phyloP scores from a whole-genome alignment of 768 basidiomycete species.

The Suillus subaureus region DNA sequence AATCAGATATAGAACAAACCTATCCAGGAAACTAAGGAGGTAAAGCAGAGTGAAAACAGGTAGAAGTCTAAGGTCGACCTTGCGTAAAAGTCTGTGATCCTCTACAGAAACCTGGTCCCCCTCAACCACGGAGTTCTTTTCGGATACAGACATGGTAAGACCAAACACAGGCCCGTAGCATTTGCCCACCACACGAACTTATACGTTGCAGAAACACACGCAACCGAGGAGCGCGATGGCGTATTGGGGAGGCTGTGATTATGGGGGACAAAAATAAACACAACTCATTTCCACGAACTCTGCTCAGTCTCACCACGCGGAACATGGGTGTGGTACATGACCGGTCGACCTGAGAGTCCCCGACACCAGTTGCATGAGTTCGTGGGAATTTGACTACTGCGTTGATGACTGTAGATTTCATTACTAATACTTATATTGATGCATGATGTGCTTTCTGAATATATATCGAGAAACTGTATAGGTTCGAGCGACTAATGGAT shows the following conservation, averaged over 20 bases:
- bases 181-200: neutral
- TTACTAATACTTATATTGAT: no score
- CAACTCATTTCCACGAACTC: neutral
- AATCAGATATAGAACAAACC: conserved; percentile 24
- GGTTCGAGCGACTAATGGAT: no score
- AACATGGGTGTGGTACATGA: neutral
- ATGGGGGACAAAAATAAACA: neutral
- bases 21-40: conserved; percentile 44
- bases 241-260: neutral
- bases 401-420: no score
- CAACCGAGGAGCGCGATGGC: conserved; percentile 8
- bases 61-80: conserved; percentile 39
- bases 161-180: neutral
- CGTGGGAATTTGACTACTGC: no score
- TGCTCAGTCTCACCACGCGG: neutral
- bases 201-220: neutral
- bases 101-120: conserved; percentile 9
- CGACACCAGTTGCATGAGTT: no score
- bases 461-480: no score
- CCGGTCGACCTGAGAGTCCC: no score
- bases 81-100: conserved; percentile 33
- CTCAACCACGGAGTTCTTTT: conserved; percentile 15
- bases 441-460: no score
- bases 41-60: conserved; percentile 44
- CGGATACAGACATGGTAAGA: conserved; percentile 13